Percentiles rank a stretch among this genome's conserved stretches.
Evolutionary conservation across 2,329 filamentous ascomycete species (phyloP).

Genomic region (Aspergillus ochraceoroseus): DNA sequence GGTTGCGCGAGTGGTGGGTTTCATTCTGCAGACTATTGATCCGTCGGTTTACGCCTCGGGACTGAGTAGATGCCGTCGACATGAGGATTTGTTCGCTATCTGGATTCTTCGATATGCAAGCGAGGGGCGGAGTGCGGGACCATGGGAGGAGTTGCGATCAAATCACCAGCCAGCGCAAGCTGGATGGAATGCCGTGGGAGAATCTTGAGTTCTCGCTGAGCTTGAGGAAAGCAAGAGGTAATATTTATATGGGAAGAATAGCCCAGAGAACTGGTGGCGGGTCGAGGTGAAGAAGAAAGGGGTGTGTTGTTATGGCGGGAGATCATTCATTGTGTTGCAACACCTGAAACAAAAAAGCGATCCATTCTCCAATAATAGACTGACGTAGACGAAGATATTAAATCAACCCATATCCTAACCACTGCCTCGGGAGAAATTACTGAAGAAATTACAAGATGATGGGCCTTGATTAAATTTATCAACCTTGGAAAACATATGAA

Average conservation of each 20-base stretch:
- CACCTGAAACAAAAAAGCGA: slow-evolving; percentile 25
- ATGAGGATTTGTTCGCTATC: slow-evolving; percentile 33
- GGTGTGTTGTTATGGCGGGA: slow-evolving; percentile 18
- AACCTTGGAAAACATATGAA: no score
- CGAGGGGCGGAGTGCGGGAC: slow-evolving; percentile 30
- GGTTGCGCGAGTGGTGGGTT: slow-evolving; percentile 40
- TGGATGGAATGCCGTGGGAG: slow-evolving; percentile 8
- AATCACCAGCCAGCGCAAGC: slow-evolving; percentile 24
- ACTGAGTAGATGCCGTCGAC: slow-evolving; percentile 46
- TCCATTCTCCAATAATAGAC: slow-evolving; percentile 14
- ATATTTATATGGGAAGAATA: slow-evolving; percentile 6
- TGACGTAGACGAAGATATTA: slow-evolving; percentile 24
- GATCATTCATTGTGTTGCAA: slow-evolving; percentile 16
- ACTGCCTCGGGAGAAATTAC: no score
- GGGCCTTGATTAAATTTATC: no score
- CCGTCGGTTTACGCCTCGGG: slow-evolving; percentile 45
- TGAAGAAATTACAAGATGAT: no score
- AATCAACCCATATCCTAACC: no score
- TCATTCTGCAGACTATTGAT: slow-evolving; percentile 46
- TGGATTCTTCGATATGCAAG: slow-evolving; percentile 23
- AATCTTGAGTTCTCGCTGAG: neutral
- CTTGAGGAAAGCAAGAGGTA: slow-evolving; percentile 1
- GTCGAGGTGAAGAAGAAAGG: slow-evolving; percentile 18
- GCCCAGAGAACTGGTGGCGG: slow-evolving; percentile 10
- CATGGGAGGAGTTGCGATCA: slow-evolving; percentile 28